A percentile compares a stretch with the other conserved stretches of the same genome.
phyloP scores from a whole-genome alignment of 2,329 filamentous ascomycete genomes.

The Trichophyton schoenleinii region DNA sequence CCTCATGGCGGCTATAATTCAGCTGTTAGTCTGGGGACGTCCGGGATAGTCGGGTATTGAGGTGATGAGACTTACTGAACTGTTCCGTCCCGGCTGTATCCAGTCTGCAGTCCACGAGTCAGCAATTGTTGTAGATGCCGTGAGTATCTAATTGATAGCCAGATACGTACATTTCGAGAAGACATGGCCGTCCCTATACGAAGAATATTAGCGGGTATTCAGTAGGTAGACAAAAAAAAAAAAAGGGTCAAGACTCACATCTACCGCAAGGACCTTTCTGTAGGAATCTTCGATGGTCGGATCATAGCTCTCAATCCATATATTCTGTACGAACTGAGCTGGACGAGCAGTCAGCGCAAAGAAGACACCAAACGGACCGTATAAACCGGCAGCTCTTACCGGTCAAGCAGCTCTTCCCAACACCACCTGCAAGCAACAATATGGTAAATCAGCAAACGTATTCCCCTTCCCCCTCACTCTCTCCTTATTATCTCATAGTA shows the following conservation, averaged over 20 bases:
- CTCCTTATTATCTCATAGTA: no score
- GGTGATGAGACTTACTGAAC: constrained; percentile 55
- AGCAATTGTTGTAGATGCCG: background rate
- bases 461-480: no score
- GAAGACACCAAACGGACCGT: no score
- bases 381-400: no score
- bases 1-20: constrained; percentile 43
- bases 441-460: background rate
- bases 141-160: background rate
- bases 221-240: constrained; percentile 5
- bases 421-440: constrained; percentile 51
- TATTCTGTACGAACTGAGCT: constrained; percentile 90
- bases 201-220: constrained; percentile 18
- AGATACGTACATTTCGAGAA: constrained; percentile 66
- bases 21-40: background rate
- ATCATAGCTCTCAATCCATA: constrained; percentile 87
- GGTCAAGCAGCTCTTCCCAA: constrained; percentile 49
- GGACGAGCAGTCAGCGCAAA: constrained; percentile 10
- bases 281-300: constrained; percentile 83
- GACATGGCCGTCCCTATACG: constrained; percentile 65
- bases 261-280: constrained; percentile 75
- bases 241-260: constrained; percentile 48
- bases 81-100: constrained; percentile 88
- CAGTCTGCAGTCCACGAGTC: constrained; percentile 40
- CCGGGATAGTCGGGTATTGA: background rate